Base-by-base conservation (phyloP, 345 rosid species). In the Moricandia moricandioides region DNA sequence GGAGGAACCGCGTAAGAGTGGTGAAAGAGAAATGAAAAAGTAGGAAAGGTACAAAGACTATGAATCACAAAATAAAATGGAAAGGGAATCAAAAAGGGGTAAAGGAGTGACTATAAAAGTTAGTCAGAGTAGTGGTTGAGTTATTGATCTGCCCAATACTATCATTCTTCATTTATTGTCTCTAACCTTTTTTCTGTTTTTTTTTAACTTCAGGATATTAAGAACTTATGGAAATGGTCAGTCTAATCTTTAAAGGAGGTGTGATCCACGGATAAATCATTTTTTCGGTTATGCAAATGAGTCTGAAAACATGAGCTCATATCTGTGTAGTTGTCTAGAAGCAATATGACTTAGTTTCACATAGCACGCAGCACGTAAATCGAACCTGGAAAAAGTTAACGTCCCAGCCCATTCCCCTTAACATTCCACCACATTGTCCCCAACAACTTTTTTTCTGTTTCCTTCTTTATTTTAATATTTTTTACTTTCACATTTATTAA, bases 101-200 rank as follows among this genome's bases (percentile, higher is more conserved):
- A 80, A 74, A 70, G 70, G 79, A 61, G 64, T 63, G 74, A 70
- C 13, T 71, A 65, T 77, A 77, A 81, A 86, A 83, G 83, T 81
- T 86, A 87, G 93, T 87, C 93, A 87, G 93, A 79, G 81, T 90
- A 90, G 91, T 90, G 59, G 91, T 90, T 88, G 90, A 74, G 93
- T 82, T 77, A 83, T 87, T 84, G 91, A 87, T 88, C 84, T 81
- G 87, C 87, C 86, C 89, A 69, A 86, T 83, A 82, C 71, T 77
- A 62, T 35, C 68, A 78, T 72, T 65, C 71, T 79, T 78, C 84
- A 79, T 84, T 89, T 78, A 85, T 80, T 82, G 71, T 75, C 58
- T 64, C 68, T 67, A 1, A 35, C 65, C 16, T 31, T 60, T 55
- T 55, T 35, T 2, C 66, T 47, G 8, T 43, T 30, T 59, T n/a